Base-by-base conservation (phyloP, 2,329 filamentous ascomycete species). In the Neurospora sp. region DNA sequence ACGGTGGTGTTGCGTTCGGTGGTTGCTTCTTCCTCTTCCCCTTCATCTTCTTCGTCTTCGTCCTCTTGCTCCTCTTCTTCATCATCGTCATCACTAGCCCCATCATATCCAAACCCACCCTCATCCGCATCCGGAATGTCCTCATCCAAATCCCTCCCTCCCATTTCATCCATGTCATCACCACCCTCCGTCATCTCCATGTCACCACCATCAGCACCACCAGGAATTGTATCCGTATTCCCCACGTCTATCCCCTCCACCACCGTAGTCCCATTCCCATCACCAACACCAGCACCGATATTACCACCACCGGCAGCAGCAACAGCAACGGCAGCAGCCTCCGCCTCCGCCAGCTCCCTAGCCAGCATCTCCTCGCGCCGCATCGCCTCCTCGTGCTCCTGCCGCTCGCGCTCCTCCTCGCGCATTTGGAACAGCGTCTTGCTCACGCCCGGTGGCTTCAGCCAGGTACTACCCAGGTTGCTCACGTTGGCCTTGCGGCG, bases 401-500 rank as follows among this genome's bases (percentile, higher is more conserved):
- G 91, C 69, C 92, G 87, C 82, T 99, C 96, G 11, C 91, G 87
- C 74, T 90, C 89, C 82, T 99, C 96, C 80, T 99, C 96, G 57
- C 91, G 90, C 81, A 93, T 88, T 72, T 96, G 93, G 77, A 96
- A 90, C 71, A 97, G 88, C 1, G 95, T 97, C 84, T 98, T 99
- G 70, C 88, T 80, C 69, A 97, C 86, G 8, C 95, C 96, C 0
- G 93, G 93, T 0, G 96, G 96, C 70, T 91, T 92, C 69, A 99
- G 89, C 96, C 96, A 99, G 65, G 87, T 87, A 74, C 90, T 91
- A 71, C 96, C 96, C 77, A 96, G 97, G 76, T 93, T 92, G 66
- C 91, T 88, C 38, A 98, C 91, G 74, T 95, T 93, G 66, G 88
- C 82, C 76, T 94, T 93, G 66, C 95, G 92, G 8, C 90, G 86